Conservation (phyloP, 805 yeast genomes). For the Yamadazyma phyllophila region DNA sequence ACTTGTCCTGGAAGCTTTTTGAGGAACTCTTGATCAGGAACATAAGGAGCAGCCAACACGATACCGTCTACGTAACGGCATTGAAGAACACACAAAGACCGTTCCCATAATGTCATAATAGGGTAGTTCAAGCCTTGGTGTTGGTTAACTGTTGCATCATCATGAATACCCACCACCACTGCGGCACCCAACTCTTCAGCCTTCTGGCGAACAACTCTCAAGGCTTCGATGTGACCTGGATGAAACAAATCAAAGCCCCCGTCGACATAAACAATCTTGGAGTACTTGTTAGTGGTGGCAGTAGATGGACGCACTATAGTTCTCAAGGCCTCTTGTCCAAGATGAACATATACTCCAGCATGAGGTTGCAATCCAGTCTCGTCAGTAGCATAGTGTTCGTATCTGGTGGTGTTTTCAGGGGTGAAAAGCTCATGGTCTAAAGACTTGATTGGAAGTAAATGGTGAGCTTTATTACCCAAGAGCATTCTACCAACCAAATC, state of each 20-base stretch:
- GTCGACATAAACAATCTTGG: constrained; percentile 54
- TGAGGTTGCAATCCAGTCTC: constrained; percentile 57
- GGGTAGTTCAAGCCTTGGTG: constrained; percentile 68
- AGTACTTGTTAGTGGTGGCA: constrained; percentile 15
- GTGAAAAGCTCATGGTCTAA: constrained; percentile 27
- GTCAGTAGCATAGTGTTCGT: constrained; percentile 58
- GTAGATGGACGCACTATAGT: constrained; percentile 35
- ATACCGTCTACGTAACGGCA: constrained; percentile 81
- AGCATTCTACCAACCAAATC: constrained; percentile 91
- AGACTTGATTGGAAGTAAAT: constrained; percentile 27
- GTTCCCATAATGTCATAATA: constrained; percentile 83
- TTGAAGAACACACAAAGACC: constrained; percentile 84
- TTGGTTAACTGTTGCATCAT: constrained; percentile 53
- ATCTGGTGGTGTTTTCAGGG: constrained; percentile 41
- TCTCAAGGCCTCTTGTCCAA: constrained; percentile 18
- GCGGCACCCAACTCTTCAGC: constrained; percentile 27
- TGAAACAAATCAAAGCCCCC: constrained; percentile 93
- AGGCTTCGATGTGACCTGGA: constrained; percentile 84
- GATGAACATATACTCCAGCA: constrained; percentile 52
- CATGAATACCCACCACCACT: constrained; percentile 67
- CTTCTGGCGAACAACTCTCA: constrained; percentile 44
- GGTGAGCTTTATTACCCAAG: constrained; percentile 57
- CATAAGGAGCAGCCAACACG: constrained; percentile 65
- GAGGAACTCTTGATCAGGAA: constrained; percentile 43
- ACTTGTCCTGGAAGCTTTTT: constrained; percentile 37